phyloP scores from a whole-genome alignment of 768 basidiomycete genomes.

The Sarcomyxa edulis region DNA sequence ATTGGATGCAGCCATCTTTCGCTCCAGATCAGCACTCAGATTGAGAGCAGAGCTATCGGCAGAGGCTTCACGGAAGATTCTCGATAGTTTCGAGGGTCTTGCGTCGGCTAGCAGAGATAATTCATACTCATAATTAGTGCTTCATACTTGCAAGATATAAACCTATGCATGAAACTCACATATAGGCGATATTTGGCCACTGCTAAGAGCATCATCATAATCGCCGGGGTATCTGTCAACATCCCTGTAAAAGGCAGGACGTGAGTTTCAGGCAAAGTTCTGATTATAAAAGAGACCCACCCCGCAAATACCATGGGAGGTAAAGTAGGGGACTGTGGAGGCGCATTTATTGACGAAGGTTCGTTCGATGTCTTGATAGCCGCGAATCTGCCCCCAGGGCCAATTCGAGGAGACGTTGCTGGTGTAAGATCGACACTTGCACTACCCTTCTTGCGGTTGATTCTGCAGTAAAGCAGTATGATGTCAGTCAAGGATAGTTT shows the following conservation, averaged over 20 bases:
- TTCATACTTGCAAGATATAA: too few species aligned
- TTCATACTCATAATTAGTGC: too few species aligned
- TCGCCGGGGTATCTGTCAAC: slow-evolving; percentile 33
- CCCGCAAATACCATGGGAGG: too few species aligned
- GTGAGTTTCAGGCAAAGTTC: too few species aligned
- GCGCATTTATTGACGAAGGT: too few species aligned
- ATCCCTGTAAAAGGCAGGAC: slow-evolving; percentile 5
- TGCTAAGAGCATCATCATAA: slow-evolving; percentile 68
- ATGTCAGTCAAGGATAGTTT: too few species aligned
- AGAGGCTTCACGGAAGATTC: slow-evolving; percentile 10
- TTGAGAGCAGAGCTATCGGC: slow-evolving; percentile 13
- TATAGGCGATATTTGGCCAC: slow-evolving; percentile 70
- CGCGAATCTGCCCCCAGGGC: too few species aligned
- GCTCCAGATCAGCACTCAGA: slow-evolving; percentile 24
- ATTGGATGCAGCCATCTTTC: slow-evolving; percentile 30
- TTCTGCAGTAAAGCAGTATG: too few species aligned
- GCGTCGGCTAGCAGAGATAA: slow-evolving; percentile 1
- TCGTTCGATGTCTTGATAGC: too few species aligned
- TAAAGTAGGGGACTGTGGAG: too few species aligned
- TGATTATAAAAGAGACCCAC: too few species aligned
- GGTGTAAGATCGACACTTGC: not conserved
- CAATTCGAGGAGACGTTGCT: not conserved
- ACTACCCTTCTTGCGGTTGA: too few species aligned
- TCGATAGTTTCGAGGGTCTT: slow-evolving; percentile 2
- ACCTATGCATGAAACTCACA: slow-evolving; percentile 33